A percentile compares a stretch with the other conserved stretches of the same genome.
These are phyloP conservation scores for Nigrospora osmanthi DNA, from an alignment of 2,329 filamentous ascomycete genomes.

Conservation along the genomic window DNA sequence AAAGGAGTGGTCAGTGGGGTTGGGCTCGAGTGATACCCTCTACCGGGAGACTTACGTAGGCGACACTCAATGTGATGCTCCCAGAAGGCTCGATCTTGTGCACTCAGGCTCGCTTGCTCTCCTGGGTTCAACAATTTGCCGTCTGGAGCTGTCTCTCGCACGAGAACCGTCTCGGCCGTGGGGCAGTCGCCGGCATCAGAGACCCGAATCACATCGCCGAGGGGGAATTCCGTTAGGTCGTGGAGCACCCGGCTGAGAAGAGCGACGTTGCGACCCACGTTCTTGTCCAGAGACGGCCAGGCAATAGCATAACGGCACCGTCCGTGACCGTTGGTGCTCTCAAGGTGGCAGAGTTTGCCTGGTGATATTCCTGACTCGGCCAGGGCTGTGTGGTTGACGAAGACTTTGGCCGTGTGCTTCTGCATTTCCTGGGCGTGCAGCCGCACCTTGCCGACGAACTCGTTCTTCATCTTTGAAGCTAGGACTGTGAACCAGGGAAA, in stretches of 20 bases:
- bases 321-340: conserved; percentile 14
- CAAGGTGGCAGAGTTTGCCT: conserved; percentile 28
- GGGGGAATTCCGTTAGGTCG: conserved; percentile 62
- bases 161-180: conserved; percentile 47
- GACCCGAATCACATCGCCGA: conserved; percentile 58
- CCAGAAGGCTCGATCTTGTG: conserved; percentile 6
- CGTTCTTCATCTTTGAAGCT: conserved; percentile 5
- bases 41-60: conserved; percentile 12
- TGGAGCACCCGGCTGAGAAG: conserved; percentile 69
- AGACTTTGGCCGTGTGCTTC: conserved; percentile 23
- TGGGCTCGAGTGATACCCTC: no score
- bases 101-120: no score
- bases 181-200: conserved; percentile 49
- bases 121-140: conserved; percentile 14
- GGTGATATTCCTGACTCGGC: conserved; percentile 17
- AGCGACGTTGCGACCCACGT: conserved; percentile 57
- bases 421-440: conserved; percentile 21
- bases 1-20: no score
- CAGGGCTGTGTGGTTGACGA: conserved; percentile 20
- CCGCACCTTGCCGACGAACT: conserved; percentile 16
- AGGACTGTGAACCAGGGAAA: no score
- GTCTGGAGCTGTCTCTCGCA: conserved; percentile 49
- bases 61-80: conserved; percentile 17
- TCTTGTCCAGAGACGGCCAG: conserved; percentile 45
- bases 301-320: conserved; percentile 36